A percentile compares a stretch with the other conserved stretches of the same genome.
Evolutionary conservation across 768 basidiomycete species (phyloP).

Genomic region (Rossbeevera mucosa): DNA sequence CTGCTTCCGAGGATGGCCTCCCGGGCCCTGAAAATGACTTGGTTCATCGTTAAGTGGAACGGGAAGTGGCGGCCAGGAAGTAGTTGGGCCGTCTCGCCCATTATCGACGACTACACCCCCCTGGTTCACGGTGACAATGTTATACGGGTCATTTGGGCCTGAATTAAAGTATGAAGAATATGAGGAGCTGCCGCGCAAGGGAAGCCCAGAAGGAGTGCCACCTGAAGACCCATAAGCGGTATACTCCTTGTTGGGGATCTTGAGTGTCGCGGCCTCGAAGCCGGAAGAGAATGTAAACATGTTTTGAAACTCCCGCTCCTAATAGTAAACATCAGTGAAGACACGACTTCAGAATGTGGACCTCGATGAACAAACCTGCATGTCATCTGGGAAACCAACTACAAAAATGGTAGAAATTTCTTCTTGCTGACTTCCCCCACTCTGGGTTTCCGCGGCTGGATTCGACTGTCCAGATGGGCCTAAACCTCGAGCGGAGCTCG

Average conservation of each 20-base stretch:
- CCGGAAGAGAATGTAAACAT: constrained; percentile 97
- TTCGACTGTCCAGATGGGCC: constrained; percentile 30
- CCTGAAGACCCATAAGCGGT: constrained; percentile 60
- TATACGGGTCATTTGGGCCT: constrained; percentile 77
- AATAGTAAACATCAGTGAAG: constrained; percentile 13
- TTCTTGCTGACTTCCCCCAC: constrained; percentile 47
- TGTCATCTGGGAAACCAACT: constrained; percentile 98
- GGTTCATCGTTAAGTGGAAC: constrained; percentile 32
- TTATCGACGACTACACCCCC: constrained; percentile 80
- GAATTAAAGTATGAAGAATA: constrained; percentile 34
- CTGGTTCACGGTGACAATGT: constrained; percentile 76
- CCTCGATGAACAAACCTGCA: constrained; percentile 64
- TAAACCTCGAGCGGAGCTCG: constrained; percentile 24
- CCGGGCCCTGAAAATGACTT: constrained; percentile 30
- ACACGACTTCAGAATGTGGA: constrained; percentile 6
- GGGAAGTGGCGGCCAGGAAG: constrained; percentile 56
- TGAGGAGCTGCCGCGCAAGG: constrained; percentile 34
- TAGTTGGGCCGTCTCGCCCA: constrained; percentile 65
- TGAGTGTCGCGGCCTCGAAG: constrained; percentile 96
- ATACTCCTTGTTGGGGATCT: constrained; percentile 91
- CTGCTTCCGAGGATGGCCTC: constrained; percentile 70
- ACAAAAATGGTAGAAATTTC: constrained; percentile 98
- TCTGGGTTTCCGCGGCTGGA: constrained; percentile 17
- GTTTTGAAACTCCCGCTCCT: constrained; percentile 99
- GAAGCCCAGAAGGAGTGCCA: constrained; percentile 33